Conservation (phyloP, 1,284 basidiomycete species). For the Ceratobasidium sp. region DNA sequence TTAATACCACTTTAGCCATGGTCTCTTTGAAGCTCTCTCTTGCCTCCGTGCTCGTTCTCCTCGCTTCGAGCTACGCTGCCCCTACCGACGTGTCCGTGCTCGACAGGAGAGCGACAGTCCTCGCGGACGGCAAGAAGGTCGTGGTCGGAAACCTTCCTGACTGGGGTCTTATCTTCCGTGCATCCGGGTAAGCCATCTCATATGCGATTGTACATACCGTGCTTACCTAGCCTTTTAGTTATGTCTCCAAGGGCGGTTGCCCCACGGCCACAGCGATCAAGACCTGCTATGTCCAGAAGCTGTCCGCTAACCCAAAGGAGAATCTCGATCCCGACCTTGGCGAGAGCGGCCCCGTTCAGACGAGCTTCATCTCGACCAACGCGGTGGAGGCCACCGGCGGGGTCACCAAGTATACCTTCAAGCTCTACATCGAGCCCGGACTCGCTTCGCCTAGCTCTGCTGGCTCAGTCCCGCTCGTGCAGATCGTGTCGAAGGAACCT, state of each 20-base stretch:
- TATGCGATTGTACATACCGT: background rate
- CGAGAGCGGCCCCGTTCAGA: background rate
- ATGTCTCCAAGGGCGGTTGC: constrained; percentile 11
- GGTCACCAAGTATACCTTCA: constrained; percentile 16
- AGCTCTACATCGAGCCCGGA: background rate
- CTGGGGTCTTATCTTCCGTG: constrained; percentile 4
- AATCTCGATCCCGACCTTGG: constrained; percentile 7
- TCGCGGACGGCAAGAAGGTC: background rate
- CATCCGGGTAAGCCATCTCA: background rate
- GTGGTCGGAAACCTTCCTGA: background rate
- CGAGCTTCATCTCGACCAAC: constrained; percentile 4
- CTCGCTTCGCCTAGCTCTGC: background rate
- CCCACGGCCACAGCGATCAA: background rate
- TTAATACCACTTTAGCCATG: too few species aligned
- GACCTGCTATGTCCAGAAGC: constrained; percentile 14
- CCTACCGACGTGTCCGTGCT: background rate
- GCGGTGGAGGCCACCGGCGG: background rate
- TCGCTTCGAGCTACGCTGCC: background rate
- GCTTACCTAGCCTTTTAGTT: background rate
- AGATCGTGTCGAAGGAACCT: constrained; percentile 27
- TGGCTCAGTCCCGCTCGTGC: background rate
- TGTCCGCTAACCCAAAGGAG: constrained; percentile 1
- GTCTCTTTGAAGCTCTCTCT: background rate
- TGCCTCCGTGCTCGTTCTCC: background rate
- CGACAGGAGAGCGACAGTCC: background rate